These are phyloP conservation scores for Exophiala phaeomuriformis DNA, from an alignment of 2,329 filamentous ascomycete genomes.

Conservation along the genomic window DNA sequence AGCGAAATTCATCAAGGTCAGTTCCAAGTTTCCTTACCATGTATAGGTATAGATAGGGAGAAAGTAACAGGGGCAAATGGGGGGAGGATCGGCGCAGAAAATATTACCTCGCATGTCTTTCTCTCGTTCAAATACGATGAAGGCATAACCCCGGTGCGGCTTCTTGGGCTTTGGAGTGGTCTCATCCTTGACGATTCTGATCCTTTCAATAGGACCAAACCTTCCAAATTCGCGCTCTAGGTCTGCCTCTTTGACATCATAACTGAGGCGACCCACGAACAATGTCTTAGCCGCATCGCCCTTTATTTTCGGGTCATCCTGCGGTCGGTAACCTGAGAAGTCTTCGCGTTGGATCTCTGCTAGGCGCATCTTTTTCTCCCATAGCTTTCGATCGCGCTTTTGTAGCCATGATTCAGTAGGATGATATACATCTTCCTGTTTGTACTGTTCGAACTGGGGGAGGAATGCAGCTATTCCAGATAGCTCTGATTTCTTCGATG, in stretches of 20 bases:
- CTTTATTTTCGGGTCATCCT: slow-evolving; percentile 77
- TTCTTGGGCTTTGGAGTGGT: slow-evolving; percentile 74
- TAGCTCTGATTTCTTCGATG: slow-evolving; percentile 64
- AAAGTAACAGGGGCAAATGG: slow-evolving; percentile 30
- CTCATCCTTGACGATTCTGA: slow-evolving; percentile 76
- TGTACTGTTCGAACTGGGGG: slow-evolving; percentile 66
- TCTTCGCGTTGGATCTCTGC: slow-evolving; percentile 56
- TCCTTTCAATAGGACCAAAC: slow-evolving; percentile 89
- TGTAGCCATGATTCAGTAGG: slow-evolving; percentile 93
- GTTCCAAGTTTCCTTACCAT: slow-evolving; percentile 30
- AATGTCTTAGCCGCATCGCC: slow-evolving; percentile 94
- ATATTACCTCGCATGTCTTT: slow-evolving; percentile 98
- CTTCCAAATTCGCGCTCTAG: slow-evolving; percentile 88
- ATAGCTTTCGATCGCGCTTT: slow-evolving; percentile 71
- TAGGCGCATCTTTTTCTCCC: slow-evolving; percentile 66
- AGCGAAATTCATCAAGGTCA: slow-evolving; percentile 34
- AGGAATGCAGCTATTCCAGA: slow-evolving; percentile 68
- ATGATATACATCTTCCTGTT: slow-evolving; percentile 65
- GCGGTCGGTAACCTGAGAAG: slow-evolving; percentile 64
- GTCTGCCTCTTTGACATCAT: slow-evolving; percentile 81
- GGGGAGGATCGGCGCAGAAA: slow-evolving; percentile 31
- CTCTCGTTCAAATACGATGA: slow-evolving; percentile 93
- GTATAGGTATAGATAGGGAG: slow-evolving; percentile 15
- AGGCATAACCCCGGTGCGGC: slow-evolving; percentile 83
- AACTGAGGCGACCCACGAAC: slow-evolving; percentile 83